phyloP scores from a whole-genome alignment of 2,329 filamentous ascomycete species.

The Nemania diffusa region DNA sequence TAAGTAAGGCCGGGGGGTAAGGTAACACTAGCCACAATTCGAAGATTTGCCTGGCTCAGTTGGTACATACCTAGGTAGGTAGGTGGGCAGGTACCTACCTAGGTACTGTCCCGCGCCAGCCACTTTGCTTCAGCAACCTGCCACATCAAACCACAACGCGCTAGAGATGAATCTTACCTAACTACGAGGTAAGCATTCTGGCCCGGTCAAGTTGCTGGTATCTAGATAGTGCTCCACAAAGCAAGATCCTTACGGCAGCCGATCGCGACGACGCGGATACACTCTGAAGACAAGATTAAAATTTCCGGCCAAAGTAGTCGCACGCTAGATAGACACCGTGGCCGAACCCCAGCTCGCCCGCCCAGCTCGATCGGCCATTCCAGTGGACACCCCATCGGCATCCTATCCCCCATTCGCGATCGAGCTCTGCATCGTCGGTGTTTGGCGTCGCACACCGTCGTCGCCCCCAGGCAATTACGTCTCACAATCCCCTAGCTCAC shows the following conservation, averaged over 20 bases:
- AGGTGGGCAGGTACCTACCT: not conserved
- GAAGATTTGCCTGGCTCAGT: too few relatives aligned
- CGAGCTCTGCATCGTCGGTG: conserved; percentile 23
- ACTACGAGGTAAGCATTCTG: not conserved
- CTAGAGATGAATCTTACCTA: too few relatives aligned
- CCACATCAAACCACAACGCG: not conserved
- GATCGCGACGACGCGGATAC: conserved; percentile 31
- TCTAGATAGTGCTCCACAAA: conserved; percentile 26
- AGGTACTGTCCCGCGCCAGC: not conserved
- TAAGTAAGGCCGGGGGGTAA: not conserved
- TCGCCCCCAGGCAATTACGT: conserved; percentile 32
- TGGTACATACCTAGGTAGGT: too few relatives aligned
- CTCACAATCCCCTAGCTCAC: conserved; percentile 31
- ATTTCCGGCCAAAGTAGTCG: conserved; percentile 25
- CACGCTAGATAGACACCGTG: conserved; percentile 33
- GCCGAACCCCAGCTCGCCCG: conserved; percentile 22
- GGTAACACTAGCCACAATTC: not conserved
- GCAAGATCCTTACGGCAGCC: conserved; percentile 27
- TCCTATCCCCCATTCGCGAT: conserved; percentile 17
- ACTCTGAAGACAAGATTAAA: conserved; percentile 30
- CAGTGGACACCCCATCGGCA: conserved; percentile 12
- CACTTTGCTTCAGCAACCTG: not conserved
- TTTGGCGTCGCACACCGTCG: conserved; percentile 35
- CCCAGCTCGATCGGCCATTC: conserved; percentile 7
- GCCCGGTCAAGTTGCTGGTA: too few relatives aligned